Evolutionary conservation across 139 green algal genomes (phyloP).

Genomic region (Tetraselmis chui): DNA sequence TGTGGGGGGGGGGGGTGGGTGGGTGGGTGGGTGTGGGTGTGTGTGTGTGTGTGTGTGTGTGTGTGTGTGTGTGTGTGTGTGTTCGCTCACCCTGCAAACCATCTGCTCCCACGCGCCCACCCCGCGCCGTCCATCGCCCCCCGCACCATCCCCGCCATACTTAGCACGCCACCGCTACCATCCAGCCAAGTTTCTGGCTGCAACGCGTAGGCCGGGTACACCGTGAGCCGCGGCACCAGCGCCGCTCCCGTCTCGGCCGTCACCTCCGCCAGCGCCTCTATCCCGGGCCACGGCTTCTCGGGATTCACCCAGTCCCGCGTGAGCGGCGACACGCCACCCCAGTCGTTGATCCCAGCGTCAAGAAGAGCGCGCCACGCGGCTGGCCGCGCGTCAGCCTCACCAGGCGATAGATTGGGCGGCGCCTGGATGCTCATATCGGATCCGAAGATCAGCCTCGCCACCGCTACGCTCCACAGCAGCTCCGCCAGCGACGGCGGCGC

Average conservation of each 20-base stretch:
- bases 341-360: slow-evolving; percentile 80
- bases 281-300: slow-evolving; percentile 68
- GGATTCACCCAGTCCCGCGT: slow-evolving; percentile 85
- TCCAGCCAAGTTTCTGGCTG: slow-evolving; percentile 29
- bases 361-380: slow-evolving; percentile 56
- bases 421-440: slow-evolving; percentile 56
- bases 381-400: slow-evolving; percentile 14
- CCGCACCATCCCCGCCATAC: slow-evolving; percentile 32
- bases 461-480: slow-evolving; percentile 65
- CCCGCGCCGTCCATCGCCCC: slow-evolving; percentile 36
- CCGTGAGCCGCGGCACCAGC: slow-evolving; percentile 68
- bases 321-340: slow-evolving; percentile 72
- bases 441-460: slow-evolving; percentile 69
- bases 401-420: slow-evolving; percentile 75
- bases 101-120: slow-evolving; percentile 34
- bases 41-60: too few relatives aligned
- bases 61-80: too few relatives aligned
- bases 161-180: slow-evolving; percentile 16
- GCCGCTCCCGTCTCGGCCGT: slow-evolving; percentile 48
- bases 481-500: slow-evolving; percentile 55
- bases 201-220: slow-evolving; percentile 53
- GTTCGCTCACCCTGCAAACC: slow-evolving; percentile 31
- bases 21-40: too few relatives aligned
- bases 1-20: too few relatives aligned
- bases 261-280: slow-evolving; percentile 50